Conservation (phyloP, 768 basidiomycete species). For the Termitomyces sp. region DNA sequence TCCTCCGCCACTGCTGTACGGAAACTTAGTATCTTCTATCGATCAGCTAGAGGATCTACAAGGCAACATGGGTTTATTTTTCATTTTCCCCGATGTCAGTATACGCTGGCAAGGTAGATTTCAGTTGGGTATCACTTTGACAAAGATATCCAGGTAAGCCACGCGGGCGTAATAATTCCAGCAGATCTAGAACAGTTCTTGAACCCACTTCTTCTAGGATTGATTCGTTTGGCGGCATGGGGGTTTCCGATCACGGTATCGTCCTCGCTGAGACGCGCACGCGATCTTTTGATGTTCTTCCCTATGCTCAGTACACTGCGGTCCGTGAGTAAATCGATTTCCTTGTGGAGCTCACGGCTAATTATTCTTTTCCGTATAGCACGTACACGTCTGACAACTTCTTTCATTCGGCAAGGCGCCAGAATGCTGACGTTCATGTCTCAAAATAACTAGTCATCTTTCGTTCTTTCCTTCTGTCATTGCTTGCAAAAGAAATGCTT, state of each 20-base stretch:
- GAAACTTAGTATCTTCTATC: conserved; percentile 79
- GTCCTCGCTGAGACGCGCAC: conserved; percentile 72
- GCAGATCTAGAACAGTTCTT: conserved; percentile 16
- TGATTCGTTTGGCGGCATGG: conserved; percentile 46
- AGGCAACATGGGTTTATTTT: conserved; percentile 79
- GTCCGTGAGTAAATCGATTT: conserved; percentile 51
- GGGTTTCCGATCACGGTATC: conserved; percentile 52
- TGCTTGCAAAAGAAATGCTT: background rate
- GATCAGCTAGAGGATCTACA: conserved; percentile 77
- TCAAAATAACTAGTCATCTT: conserved; percentile 12
- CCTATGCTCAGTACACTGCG: conserved; percentile 69
- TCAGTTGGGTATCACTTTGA: conserved; percentile 66
- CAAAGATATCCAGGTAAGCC: conserved; percentile 70
- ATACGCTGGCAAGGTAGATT: conserved; percentile 75
- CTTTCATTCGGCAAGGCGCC: conserved; percentile 50
- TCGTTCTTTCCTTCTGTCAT: background rate
- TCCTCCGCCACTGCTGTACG: conserved; percentile 66
- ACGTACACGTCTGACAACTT: conserved; percentile 43
- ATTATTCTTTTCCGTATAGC: conserved; percentile 24
- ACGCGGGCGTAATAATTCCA: background rate
- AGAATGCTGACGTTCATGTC: conserved; percentile 40
- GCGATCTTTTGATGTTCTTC: conserved; percentile 71
- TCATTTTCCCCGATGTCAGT: conserved; percentile 89
- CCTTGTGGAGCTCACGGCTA: conserved; percentile 7
- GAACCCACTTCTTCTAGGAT: conserved; percentile 24